Conservation (phyloP, 805 yeast genomes). For the Cyberlindnera japonica region DNA sequence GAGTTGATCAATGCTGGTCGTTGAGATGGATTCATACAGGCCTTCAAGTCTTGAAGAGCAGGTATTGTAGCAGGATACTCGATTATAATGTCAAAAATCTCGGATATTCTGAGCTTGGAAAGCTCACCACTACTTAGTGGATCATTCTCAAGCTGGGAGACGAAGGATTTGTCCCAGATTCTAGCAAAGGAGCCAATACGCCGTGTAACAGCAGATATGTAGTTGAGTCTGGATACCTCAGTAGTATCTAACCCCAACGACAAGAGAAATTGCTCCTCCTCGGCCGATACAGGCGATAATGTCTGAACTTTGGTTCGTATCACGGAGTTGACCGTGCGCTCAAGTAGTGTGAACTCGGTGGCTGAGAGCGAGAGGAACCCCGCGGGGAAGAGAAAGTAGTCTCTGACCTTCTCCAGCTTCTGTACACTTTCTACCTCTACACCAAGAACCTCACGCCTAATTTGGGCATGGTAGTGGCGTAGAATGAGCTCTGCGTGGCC, state of each 20-base stretch:
- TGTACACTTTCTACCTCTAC: constrained; percentile 3
- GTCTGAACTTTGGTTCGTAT: constrained; percentile 11
- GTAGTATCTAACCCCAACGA: constrained; percentile 22
- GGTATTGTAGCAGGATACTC: constrained; percentile 48
- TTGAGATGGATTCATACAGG: constrained; percentile 48
- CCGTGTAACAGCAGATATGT: constrained; percentile 10
- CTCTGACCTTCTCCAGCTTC: constrained; percentile 17
- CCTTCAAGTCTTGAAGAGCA: constrained; percentile 56
- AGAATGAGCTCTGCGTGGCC: constrained; percentile 11
- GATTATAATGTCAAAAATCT: constrained; percentile 55
- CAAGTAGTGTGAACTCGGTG: constrained; percentile 12
- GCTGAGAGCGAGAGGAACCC: constrained; percentile 16
- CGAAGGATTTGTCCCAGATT: constrained; percentile 20
- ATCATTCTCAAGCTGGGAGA: constrained; percentile 11
- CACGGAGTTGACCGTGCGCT: constrained; percentile 19
- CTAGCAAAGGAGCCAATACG: constrained; percentile 10
- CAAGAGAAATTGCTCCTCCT: constrained; percentile 15
- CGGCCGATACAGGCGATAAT: constrained; percentile 1
- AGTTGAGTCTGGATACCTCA: constrained; percentile 11
- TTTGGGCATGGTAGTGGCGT: constrained; percentile 16
- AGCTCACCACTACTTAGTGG: constrained; percentile 15
- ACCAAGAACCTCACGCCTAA: constrained; percentile 12
- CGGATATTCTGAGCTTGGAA: constrained; percentile 44
- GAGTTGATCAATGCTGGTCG: constrained; percentile 47
- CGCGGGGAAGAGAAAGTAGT: constrained; percentile 23